Conservation (phyloP, 768 basidiomycete species). For the Boletales sp. region DNA sequence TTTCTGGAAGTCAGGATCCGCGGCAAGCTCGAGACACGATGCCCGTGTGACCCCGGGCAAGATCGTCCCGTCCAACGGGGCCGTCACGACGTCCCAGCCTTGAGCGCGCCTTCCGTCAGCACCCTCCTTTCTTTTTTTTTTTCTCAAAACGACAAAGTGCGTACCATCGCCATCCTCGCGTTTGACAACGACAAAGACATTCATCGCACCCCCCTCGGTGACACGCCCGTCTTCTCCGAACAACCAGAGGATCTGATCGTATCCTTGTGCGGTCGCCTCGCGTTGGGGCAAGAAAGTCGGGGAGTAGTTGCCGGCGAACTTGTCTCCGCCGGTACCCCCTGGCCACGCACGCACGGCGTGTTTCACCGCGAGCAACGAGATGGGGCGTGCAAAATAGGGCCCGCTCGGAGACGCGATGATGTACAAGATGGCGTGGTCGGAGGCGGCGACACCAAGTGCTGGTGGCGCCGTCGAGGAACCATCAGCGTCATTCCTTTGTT, state of each 20-base stretch:
- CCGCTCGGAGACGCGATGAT: slow-evolving; percentile 68
- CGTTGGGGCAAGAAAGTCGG: slow-evolving; percentile 61
- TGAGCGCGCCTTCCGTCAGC: not conserved
- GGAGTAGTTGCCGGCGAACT: slow-evolving; percentile 65
- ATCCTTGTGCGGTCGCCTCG: slow-evolving; percentile 62
- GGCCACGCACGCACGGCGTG: slow-evolving; percentile 79
- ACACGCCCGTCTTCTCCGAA: slow-evolving; percentile 54
- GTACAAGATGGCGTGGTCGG: slow-evolving; percentile 79
- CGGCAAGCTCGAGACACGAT: slow-evolving; percentile 70
- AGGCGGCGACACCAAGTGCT: slow-evolving; percentile 69
- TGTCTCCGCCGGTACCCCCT: slow-evolving; percentile 66
- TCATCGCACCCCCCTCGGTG: slow-evolving; percentile 75
- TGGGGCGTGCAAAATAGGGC: slow-evolving; percentile 51
- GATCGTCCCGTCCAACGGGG: slow-evolving; percentile 87
- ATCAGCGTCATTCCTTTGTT: no score
- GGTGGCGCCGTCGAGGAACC: not conserved
- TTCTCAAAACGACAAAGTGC: slow-evolving; percentile 2
- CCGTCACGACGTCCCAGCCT: slow-evolving; percentile 84
- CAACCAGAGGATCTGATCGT: slow-evolving; percentile 79
- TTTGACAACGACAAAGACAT: slow-evolving; percentile 67
- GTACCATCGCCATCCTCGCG: slow-evolving; percentile 51
- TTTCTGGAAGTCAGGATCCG: slow-evolving; percentile 50
- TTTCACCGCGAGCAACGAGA: slow-evolving; percentile 59
- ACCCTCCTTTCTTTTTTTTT: not conserved
- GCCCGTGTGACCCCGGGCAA: slow-evolving; percentile 91